Evolutionary conservation across 495 filamentous ascomycete genomes (phyloP).

Genomic region (Stereocaulon alpinum): DNA sequence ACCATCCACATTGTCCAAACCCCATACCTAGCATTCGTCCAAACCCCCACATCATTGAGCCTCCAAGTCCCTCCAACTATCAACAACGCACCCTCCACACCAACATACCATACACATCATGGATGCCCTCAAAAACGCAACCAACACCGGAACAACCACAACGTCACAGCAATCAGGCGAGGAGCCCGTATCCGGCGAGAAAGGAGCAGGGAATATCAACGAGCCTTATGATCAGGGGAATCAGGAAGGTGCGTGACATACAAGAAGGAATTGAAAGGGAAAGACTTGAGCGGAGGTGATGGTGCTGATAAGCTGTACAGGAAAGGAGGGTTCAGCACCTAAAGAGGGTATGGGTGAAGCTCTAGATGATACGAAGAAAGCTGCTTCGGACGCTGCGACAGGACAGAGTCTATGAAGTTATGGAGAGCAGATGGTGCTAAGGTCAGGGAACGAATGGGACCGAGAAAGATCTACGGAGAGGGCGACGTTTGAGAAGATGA

Average conservation of each 20-base stretch:
- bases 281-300: not conserved
- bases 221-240: conserved; percentile 19
- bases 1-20: no score
- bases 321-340: conserved; percentile 7
- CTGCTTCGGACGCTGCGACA: not conserved
- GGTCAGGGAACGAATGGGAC: not conserved
- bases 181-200: conserved; percentile 16
- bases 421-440: no score
- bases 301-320: not conserved
- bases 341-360: conserved; percentile 4
- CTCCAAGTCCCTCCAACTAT: no score
- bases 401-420: not conserved
- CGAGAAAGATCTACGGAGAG: no score
- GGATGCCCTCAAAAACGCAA: conserved; percentile 2
- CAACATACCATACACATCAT: no score
- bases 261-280: no score
- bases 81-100: no score
- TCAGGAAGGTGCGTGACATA: conserved; percentile 5
- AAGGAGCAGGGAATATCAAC: conserved; percentile 8
- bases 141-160: not conserved
- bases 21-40: no score
- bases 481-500: no score
- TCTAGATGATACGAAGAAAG: conserved; percentile 1
- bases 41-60: no score
- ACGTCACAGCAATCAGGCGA: conserved; percentile 13